These are phyloP conservation scores for Sordariomycetes sp. DNA, from an alignment of 2,329 filamentous ascomycete species.

Conservation along the genomic window DNA sequence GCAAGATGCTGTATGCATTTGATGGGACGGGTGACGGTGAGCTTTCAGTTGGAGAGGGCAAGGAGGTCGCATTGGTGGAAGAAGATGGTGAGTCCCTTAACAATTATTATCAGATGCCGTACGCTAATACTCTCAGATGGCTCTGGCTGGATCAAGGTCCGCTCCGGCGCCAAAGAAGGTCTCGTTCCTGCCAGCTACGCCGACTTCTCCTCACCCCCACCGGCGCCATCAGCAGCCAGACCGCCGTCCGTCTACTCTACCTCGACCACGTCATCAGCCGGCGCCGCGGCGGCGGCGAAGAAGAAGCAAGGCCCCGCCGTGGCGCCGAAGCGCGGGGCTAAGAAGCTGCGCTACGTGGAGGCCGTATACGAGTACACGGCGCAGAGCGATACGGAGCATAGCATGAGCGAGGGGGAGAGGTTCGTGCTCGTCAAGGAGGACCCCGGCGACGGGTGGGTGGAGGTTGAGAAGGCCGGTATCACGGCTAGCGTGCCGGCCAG, in stretches of 20 bases:
- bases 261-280: constrained; percentile 36
- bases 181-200: constrained; percentile 83
- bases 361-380: constrained; percentile 89
- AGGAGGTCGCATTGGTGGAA: constrained; percentile 70
- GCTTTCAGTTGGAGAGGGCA: constrained; percentile 68
- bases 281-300: constrained; percentile 18
- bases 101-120: neutral
- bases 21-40: constrained; percentile 75
- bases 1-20: constrained; percentile 86
- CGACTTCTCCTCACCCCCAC: constrained; percentile 48
- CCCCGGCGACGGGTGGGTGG: constrained; percentile 88
- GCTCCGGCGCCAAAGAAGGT: constrained; percentile 65
- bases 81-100: constrained; percentile 63
- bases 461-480: constrained; percentile 84
- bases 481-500: constrained; percentile 88
- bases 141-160: constrained; percentile 83
- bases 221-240: constrained; percentile 35
- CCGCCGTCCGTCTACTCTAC: constrained; percentile 72
- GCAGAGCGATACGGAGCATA: constrained; percentile 77
- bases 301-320: constrained; percentile 92
- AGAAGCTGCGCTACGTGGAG: constrained; percentile 89
- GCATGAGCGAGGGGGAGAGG: constrained; percentile 81
- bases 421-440: constrained; percentile 87
- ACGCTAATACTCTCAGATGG: constrained; percentile 54
- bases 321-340: constrained; percentile 80